phyloP scores from a whole-genome alignment of 202 grass and related monocot species.

The Tripidium arundinaceum region DNA sequence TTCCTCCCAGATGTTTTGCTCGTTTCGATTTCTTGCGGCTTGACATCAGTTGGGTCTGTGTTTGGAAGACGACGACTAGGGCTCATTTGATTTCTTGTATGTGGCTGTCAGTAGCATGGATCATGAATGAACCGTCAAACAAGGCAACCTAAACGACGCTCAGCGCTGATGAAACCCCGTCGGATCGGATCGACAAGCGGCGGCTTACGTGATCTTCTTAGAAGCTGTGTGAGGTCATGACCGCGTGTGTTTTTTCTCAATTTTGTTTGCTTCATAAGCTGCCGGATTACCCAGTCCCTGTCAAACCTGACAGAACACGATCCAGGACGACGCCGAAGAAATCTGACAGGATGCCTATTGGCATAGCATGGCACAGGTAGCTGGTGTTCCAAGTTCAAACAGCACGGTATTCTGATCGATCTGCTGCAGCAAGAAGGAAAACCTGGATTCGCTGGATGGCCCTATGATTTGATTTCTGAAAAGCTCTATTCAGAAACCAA shows the following conservation, averaged over 20 bases:
- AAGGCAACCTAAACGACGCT: neutral
- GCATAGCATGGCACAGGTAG: neutral
- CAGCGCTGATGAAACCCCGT: neutral
- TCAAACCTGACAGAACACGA: neutral
- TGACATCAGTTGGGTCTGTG: neutral
- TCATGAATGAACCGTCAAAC: neutral
- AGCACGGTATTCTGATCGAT: neutral
- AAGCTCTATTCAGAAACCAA: neutral
- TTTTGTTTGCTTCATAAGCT: neutral
- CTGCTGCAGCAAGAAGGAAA: neutral
- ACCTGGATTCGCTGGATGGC: neutral
- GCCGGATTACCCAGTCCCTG: neutral
- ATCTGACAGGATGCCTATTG: neutral
- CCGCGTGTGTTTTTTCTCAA: neutral
- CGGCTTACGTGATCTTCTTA: neutral
- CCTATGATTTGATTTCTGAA: neutral
- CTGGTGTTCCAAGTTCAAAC: neutral
- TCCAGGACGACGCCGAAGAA: neutral
- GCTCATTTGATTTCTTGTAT: neutral
- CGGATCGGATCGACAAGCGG: neutral
- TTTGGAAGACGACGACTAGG: neutral
- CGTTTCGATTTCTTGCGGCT: neutral
- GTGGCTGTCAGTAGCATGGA: neutral
- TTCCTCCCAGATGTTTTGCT: neutral
- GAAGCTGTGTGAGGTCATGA: neutral